These are phyloP conservation scores for Daldinia concentrica DNA, from an alignment of 495 filamentous ascomycete species.

Conservation along the genomic window DNA sequence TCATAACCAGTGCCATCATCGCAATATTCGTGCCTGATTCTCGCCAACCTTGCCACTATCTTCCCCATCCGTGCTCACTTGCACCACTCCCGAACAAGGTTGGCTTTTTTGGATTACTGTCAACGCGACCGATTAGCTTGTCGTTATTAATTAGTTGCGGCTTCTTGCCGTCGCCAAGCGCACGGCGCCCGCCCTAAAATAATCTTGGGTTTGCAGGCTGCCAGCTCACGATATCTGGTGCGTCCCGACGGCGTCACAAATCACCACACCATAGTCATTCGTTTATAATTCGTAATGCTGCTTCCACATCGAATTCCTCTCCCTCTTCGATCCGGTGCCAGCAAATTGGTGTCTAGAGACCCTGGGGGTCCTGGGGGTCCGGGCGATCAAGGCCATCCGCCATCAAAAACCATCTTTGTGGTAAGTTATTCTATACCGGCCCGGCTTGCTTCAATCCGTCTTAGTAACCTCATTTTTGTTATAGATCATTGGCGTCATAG, in stretches of 20 bases:
- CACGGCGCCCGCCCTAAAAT: slow-evolving; percentile 26
- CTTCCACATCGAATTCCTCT: slow-evolving; percentile 35
- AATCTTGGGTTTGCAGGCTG: slow-evolving; percentile 27
- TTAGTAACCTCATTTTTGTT: slow-evolving; percentile 3
- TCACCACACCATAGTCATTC: slow-evolving; percentile 31
- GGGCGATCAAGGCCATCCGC: not conserved
- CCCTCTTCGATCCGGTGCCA: slow-evolving; percentile 6
- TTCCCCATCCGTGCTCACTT: not conserved
- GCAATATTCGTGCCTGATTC: not conserved
- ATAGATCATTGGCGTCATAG: slow-evolving; percentile 41
- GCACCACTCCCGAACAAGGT: slow-evolving; percentile 13
- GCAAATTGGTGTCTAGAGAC: slow-evolving; percentile 15
- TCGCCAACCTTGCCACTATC: not conserved
- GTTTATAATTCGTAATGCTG: slow-evolving; percentile 32
- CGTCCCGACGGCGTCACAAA: slow-evolving; percentile 21
- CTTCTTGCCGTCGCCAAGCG: slow-evolving; percentile 26
- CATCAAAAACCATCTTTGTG: slow-evolving; percentile 30
- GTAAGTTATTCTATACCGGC: slow-evolving; percentile 23
- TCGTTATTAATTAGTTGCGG: not conserved
- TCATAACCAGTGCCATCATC: not conserved
- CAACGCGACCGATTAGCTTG: not conserved
- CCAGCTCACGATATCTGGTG: slow-evolving; percentile 18
- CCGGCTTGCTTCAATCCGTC: not conserved
- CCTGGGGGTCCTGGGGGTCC: slow-evolving; percentile 1
- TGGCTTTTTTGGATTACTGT: slow-evolving; percentile 5